phyloP scores from a whole-genome alignment of 2,329 filamentous ascomycete genomes.

The Ophiostoma triangulosporum region DNA sequence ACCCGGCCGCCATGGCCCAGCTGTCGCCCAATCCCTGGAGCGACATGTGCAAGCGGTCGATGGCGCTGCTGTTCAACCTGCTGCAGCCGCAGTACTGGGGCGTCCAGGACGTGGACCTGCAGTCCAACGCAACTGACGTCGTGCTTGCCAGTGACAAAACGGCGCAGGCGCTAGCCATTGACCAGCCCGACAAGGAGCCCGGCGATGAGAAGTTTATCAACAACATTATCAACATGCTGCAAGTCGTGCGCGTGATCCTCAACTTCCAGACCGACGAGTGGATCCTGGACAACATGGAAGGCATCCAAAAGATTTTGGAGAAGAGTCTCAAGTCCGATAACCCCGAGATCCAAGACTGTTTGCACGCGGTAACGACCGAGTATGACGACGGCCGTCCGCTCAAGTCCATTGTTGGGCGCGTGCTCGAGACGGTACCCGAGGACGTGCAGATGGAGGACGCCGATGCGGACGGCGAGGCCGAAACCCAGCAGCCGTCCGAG shows the following conservation, averaged over 20 bases:
- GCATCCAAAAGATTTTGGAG: slow-evolving; percentile 77
- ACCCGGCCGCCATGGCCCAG: slow-evolving; percentile 30
- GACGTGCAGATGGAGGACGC: slow-evolving; percentile 60
- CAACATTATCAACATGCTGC: slow-evolving; percentile 83
- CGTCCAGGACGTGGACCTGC: slow-evolving; percentile 81
- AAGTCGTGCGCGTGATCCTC: slow-evolving; percentile 80
- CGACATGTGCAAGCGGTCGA: slow-evolving; percentile 76
- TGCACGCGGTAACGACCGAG: slow-evolving; percentile 61
- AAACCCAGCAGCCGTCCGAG: slow-evolving; percentile 63
- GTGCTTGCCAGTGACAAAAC: slow-evolving; percentile 75
- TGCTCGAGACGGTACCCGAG: slow-evolving; percentile 81
- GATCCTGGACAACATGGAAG: slow-evolving; percentile 64
- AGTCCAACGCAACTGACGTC: slow-evolving; percentile 78
- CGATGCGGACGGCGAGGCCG: slow-evolving; percentile 72
- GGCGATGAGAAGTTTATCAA: slow-evolving; percentile 75
- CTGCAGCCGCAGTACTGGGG: slow-evolving; percentile 82
- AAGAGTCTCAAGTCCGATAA: slow-evolving; percentile 82
- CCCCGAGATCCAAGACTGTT: slow-evolving; percentile 82
- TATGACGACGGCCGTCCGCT: slow-evolving; percentile 57
- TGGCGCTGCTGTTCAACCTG: slow-evolving; percentile 69
- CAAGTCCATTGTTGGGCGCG: slow-evolving; percentile 61
- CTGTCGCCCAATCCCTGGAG: slow-evolving; percentile 42
- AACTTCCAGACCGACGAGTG: slow-evolving; percentile 83
- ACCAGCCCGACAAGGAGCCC: slow-evolving; percentile 45
- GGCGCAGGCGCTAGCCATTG: slow-evolving; percentile 40